Conservation (phyloP, 768 basidiomycete species). For the Termitomyces sp. region DNA sequence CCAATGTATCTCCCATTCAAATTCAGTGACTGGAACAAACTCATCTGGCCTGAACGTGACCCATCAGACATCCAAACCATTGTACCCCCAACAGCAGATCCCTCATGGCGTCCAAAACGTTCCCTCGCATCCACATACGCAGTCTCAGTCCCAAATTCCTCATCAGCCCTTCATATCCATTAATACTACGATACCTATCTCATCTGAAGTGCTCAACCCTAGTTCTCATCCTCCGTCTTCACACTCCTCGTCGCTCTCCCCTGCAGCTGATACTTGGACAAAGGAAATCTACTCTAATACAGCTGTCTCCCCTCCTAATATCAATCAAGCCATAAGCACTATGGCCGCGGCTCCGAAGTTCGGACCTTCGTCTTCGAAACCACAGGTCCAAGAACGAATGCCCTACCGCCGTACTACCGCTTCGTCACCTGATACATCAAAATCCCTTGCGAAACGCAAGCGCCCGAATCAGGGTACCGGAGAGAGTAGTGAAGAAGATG, state of each 20-base stretch:
- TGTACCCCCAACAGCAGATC: conserved; percentile 17
- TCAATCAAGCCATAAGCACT: not conserved
- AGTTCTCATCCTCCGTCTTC: conserved; percentile 11
- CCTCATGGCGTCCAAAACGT: conserved; percentile 1
- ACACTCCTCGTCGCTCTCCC: conserved; percentile 15
- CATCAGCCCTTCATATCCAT: conserved; percentile 3
- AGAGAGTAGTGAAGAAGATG: conserved; percentile 34
- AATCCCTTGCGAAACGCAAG: conserved; percentile 17
- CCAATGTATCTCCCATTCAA: conserved; percentile 13
- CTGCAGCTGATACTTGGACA: conserved; percentile 15
- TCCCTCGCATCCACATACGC: not conserved
- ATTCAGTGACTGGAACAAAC: conserved; percentile 9
- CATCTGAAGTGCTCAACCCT: conserved; percentile 2
- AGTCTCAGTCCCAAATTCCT: conserved; percentile 12
- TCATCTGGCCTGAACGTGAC: conserved; percentile 9
- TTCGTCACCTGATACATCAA: conserved; percentile 5
- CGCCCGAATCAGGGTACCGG: conserved; percentile 14
- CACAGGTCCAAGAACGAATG: not conserved
- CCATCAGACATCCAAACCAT: conserved; percentile 21
- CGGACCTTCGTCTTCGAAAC: not conserved
- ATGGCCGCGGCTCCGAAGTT: not conserved
- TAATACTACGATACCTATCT: not conserved
- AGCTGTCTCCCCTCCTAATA: not conserved
- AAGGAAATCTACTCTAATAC: conserved; percentile 15
- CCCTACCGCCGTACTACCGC: not conserved